These are phyloP conservation scores for Corchorus capsularis DNA, from an alignment of 345 rosid species.

Conservation along the genomic window DNA sequence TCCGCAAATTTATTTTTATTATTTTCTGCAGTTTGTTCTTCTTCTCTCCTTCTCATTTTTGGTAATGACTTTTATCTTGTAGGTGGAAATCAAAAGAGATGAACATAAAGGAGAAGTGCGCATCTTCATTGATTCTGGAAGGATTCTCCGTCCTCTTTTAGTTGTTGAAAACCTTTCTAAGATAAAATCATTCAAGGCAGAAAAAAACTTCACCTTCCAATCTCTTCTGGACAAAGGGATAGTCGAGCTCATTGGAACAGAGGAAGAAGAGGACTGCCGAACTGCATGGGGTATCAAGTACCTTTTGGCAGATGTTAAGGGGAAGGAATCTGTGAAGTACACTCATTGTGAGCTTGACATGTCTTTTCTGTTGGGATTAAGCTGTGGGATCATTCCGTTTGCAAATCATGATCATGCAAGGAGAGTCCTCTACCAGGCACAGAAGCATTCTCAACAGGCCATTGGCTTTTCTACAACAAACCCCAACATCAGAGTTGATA, in stretches of 20 bases:
- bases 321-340: constrained; percentile 41
- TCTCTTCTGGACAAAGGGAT: constrained; percentile 71
- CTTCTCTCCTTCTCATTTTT: not conserved
- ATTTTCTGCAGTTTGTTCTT: constrained; percentile 4
- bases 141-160: constrained; percentile 87
- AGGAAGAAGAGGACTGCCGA: constrained; percentile 88
- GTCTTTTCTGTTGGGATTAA: constrained; percentile 80
- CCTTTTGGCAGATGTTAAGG: constrained; percentile 45
- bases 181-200: constrained; percentile 52
- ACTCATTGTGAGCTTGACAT: constrained; percentile 84
- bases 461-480: constrained; percentile 89
- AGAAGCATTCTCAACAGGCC: constrained; percentile 88
- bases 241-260: constrained; percentile 72
- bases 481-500: constrained; percentile 80
- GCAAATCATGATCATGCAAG: constrained; percentile 90
- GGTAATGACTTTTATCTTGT: constrained; percentile 20
- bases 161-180: constrained; percentile 67
- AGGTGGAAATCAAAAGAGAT: constrained; percentile 90
- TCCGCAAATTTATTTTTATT: not conserved
- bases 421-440: constrained; percentile 87
- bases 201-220: constrained; percentile 42
- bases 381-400: constrained; percentile 87
- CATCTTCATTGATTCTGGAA: constrained; percentile 80
- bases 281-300: constrained; percentile 70
- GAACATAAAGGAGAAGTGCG: constrained; percentile 68